Conservation (phyloP, 768 basidiomycete species). For the Gyrodon lividus region DNA sequence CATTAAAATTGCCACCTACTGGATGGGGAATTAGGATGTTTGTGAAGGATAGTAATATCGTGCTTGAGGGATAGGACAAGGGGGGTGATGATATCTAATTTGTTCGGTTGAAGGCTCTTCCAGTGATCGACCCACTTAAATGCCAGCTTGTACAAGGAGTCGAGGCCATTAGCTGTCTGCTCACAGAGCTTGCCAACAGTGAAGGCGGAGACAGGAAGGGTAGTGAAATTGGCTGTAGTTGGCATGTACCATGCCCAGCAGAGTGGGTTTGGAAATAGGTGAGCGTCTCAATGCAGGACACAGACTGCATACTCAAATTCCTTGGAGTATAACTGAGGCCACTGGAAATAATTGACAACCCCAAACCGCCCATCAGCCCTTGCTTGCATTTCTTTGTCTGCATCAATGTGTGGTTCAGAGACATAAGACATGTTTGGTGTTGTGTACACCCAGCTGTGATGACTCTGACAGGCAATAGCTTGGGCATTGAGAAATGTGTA, state of each 20-base stretch:
- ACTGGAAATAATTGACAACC: slow-evolving; percentile 3
- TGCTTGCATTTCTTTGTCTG: neutral
- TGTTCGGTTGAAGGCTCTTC: neutral
- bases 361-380: slow-evolving; percentile 3
- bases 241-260: too few species aligned
- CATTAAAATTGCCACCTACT: too few species aligned
- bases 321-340: slow-evolving; percentile 3
- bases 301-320: slow-evolving; percentile 4
- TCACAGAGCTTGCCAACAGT: too few species aligned
- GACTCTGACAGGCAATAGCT: too few species aligned
- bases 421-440: neutral
- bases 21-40: too few species aligned
- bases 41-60: neutral
- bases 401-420: neutral
- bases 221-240: too few species aligned
- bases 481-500: too few species aligned
- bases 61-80: neutral
- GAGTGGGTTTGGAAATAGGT: neutral
- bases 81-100: neutral
- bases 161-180: too few species aligned
- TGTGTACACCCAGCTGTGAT: neutral
- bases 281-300: neutral
- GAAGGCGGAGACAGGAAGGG: too few species aligned
- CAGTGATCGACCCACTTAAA: too few species aligned
- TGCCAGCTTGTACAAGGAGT: too few species aligned